Percentiles rank a stretch among this genome's conserved stretches.
phyloP scores from a whole-genome alignment of 2,329 filamentous ascomycete genomes.

The Colletotrichum scovillei region DNA sequence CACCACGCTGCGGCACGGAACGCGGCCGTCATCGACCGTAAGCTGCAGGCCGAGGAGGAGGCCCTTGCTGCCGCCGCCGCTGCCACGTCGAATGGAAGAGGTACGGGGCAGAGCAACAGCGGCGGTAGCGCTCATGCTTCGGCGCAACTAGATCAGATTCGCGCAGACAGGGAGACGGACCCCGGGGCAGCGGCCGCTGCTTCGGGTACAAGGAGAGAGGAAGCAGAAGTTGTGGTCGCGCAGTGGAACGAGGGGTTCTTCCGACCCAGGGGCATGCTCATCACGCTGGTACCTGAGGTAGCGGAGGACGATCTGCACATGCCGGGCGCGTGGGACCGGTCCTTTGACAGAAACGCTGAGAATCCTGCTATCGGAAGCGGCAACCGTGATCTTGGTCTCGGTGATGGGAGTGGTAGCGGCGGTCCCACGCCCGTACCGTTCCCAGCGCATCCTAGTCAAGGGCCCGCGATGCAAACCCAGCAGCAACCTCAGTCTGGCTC shows the following conservation, averaged over 20 bases:
- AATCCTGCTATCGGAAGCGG: not conserved
- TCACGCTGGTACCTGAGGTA: slow-evolving; percentile 46
- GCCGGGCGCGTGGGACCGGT: slow-evolving; percentile 47
- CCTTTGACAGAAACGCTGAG: slow-evolving; percentile 41
- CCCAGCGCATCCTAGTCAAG: slow-evolving; percentile 6
- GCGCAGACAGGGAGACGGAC: slow-evolving; percentile 41
- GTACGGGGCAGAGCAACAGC: slow-evolving; percentile 37
- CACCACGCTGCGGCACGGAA: slow-evolving; percentile 57
- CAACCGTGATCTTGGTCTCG: not conserved
- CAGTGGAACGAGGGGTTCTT: slow-evolving; percentile 72
- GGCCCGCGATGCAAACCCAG: slow-evolving; percentile 32
- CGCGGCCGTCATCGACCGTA: slow-evolving; percentile 60
- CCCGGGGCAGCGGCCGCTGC: slow-evolving; percentile 42
- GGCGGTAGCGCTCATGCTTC: slow-evolving; percentile 47
- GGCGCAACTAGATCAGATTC: slow-evolving; percentile 54
- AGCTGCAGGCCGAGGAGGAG: slow-evolving; percentile 55
- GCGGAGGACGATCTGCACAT: slow-evolving; percentile 39
- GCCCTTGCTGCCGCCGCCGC: slow-evolving; percentile 36
- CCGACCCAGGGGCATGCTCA: slow-evolving; percentile 57
- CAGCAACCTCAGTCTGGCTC: slow-evolving; percentile 24
- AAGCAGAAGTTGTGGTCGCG: slow-evolving; percentile 49
- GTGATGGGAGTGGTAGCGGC: not conserved
- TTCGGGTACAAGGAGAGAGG: slow-evolving; percentile 9
- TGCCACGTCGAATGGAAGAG: slow-evolving; percentile 1
- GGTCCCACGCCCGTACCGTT: slow-evolving; percentile 9